phyloP scores from a whole-genome alignment of 345 rosid species.

The Citrus sp. region DNA sequence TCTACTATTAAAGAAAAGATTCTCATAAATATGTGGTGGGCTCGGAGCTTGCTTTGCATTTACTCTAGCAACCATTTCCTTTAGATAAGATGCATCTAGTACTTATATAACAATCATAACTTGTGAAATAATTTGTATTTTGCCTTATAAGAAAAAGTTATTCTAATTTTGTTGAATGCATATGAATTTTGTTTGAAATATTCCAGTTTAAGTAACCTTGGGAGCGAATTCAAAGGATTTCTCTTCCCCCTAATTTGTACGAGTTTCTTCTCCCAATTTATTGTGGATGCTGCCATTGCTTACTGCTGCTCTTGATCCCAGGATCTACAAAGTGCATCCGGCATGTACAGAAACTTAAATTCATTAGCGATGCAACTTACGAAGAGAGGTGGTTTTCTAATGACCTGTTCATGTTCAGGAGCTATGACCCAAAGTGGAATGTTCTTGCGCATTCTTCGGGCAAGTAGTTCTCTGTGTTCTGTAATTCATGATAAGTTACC shows the following conservation, averaged over 20 bases:
- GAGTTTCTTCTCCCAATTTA: neutral
- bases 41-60: neutral
- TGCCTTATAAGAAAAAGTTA: neutral
- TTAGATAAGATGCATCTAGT: neutral
- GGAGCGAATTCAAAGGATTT: neutral
- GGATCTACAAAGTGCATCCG: conserved; percentile 66
- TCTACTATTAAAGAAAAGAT: neutral
- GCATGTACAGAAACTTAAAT: conserved; percentile 85
- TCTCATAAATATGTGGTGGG: neutral
- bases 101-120: neutral
- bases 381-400: conserved; percentile 74
- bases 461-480: conserved; percentile 14
- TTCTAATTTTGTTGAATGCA: neutral
- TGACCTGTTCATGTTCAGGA: conserved; percentile 96
- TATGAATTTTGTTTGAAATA: neutral
- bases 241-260: neutral
- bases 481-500: neutral
- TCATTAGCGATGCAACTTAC: conserved; percentile 75
- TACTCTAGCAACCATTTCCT: neutral
- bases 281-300: neutral
- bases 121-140: neutral
- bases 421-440: conserved; percentile 88
- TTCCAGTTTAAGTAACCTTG: neutral
- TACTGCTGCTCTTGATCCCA: conserved; percentile 20
- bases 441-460: conserved; percentile 69